These are phyloP conservation scores for Calocybe indica DNA, from an alignment of 768 basidiomycete genomes.

Conservation along the genomic window DNA sequence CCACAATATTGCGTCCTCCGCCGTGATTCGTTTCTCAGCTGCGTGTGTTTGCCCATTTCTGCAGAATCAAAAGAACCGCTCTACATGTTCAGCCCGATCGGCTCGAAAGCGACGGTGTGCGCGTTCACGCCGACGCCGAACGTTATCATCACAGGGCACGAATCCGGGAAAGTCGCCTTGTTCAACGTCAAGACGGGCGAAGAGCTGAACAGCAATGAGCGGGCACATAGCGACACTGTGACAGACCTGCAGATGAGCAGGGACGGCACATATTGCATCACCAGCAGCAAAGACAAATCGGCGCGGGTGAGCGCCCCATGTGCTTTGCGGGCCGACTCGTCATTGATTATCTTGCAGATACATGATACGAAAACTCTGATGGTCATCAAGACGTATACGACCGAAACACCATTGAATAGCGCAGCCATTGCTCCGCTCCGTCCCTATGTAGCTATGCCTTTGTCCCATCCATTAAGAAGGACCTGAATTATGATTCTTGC, in stretches of 20 bases:
- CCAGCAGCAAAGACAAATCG: conserved; percentile 94
- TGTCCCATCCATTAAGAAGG: not conserved
- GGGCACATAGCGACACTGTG: conserved; percentile 80
- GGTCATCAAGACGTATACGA: conserved; percentile 89
- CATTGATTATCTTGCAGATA: conserved; percentile 36
- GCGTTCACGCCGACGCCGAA: conserved; percentile 78
- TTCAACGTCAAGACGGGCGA: conserved; percentile 88
- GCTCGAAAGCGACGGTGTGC: conserved; percentile 96
- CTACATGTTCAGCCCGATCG: conserved; percentile 80
- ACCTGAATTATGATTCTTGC: not conserved
- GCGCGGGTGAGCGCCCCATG: conserved; percentile 61
- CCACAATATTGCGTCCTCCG: not conserved
- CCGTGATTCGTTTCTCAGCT: not conserved
- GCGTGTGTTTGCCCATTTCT: conserved; percentile 1
- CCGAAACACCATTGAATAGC: conserved; percentile 94
- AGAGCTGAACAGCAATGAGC: conserved; percentile 77
- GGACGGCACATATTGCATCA: conserved; percentile 93
- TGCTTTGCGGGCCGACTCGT: not conserved
- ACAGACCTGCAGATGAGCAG: conserved; percentile 90
- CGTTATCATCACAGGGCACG: conserved; percentile 89
- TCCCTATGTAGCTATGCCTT: conserved; percentile 61
- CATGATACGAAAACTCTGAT: conserved; percentile 85
- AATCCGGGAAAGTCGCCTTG: conserved; percentile 90
- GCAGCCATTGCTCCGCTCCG: conserved; percentile 79
- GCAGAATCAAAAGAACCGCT: conserved; percentile 73